Base-by-base conservation (phyloP, 768 basidiomycete genomes). In the Termitomyces sp. region DNA sequence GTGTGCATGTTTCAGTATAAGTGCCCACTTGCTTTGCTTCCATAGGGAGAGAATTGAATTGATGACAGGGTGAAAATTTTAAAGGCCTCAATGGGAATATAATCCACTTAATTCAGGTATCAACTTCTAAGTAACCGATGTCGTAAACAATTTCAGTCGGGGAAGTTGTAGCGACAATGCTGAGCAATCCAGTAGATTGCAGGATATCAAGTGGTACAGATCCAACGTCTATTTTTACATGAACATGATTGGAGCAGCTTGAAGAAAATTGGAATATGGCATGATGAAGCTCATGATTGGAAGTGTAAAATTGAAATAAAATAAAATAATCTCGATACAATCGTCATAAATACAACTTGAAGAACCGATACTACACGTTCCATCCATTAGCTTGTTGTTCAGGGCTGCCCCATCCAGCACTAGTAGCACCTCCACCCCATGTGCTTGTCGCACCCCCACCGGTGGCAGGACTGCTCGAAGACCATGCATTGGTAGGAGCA, bases 351-450 rank as follows among this genome's bases (percentile, higher is more conserved):
- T 32, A 12, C 51, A 52, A 49, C 28, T 49, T 18, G 7, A 36
- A 18, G 13, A 51, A 12, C 11, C n/a, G 46, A 70, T 42, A 36
- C 33, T 62, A 82, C 33, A 78, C 73, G 60, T 79, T 84, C 86
- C 86, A 87, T 18, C 85, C 85, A 65, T 81, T 82, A 18, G 82
- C 67, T 57, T 80, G 81, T 58, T 71, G 82, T 40, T 65, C 75
- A 39, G 81, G 79, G 67, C 79, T 86, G 57, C 73, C 76, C 84
- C 79, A 85, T 12, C 85, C 85, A 60, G 71, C 67, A 61, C 69
- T 53, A 61, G 77, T 42, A 63, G 63, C 70, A 45, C 66, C 66
- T 28, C 74, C 74, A 44, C 77, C 77, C 79, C 80, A 81, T 9
- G 71, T 55, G 49, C 73, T 69, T 36, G 69, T 60, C 18, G 68